Percentiles rank a stretch among this genome's conserved stretches.
phyloP scores from a whole-genome alignment of 163 green algal genomes.

The Chlamydomonas reinhardtii region DNA sequence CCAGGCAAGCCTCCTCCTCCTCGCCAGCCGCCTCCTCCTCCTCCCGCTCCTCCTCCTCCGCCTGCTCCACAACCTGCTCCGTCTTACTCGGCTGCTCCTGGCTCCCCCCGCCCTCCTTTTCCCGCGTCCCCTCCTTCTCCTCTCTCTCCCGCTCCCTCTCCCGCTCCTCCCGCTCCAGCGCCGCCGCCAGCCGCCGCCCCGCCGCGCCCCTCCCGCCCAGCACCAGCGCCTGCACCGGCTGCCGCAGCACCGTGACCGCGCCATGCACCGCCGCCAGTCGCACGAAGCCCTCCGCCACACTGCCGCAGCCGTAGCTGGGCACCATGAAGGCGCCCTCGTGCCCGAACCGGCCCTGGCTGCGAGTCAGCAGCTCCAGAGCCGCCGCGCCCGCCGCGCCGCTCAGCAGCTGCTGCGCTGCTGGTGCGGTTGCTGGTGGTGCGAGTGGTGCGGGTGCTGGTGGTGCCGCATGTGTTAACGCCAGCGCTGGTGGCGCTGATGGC shows the following conservation, averaged over 20 bases:
- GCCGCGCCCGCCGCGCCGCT: background rate
- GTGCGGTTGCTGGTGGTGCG: background rate
- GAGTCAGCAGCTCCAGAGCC: slow-evolving; percentile 48
- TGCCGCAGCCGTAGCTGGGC: slow-evolving; percentile 64
- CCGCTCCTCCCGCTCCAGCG: background rate
- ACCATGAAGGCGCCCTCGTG: slow-evolving; percentile 62
- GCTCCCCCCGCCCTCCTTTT: background rate
- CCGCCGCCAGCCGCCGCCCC: background rate
- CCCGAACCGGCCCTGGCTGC: slow-evolving; percentile 39
- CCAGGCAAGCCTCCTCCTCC: background rate
- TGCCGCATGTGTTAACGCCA: background rate
- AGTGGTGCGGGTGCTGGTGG: no score
- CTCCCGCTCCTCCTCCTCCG: background rate
- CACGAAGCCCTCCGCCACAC: slow-evolving; percentile 70
- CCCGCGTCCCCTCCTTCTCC: background rate
- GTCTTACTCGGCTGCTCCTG: no score
- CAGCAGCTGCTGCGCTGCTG: slow-evolving; percentile 18
- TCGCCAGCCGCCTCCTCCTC: background rate
- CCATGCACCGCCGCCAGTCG: slow-evolving; percentile 63
- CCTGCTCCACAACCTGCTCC: background rate
- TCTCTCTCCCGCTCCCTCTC: background rate
- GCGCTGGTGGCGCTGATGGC: background rate
- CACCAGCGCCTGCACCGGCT: slow-evolving; percentile 46
- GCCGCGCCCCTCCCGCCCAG: background rate
- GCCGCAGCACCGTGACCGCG: slow-evolving; percentile 62